Conservation (phyloP, 768 basidiomycete genomes). For the Agrocybe praecox region DNA sequence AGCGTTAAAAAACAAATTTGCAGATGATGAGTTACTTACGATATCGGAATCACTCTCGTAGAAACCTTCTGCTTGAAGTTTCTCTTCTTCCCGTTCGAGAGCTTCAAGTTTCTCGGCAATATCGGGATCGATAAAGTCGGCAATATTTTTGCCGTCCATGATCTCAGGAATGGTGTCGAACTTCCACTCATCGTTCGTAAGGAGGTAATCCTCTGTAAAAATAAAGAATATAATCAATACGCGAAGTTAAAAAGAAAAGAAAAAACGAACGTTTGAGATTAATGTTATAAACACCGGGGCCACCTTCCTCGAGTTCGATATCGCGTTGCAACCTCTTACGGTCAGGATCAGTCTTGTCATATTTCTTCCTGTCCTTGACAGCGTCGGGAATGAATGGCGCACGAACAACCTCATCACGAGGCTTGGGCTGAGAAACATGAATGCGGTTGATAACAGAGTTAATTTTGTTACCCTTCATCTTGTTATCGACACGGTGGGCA, state of each 20-base stretch:
- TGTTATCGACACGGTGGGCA: slow-evolving; percentile 91
- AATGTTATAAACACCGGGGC: slow-evolving; percentile 89
- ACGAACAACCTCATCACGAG: slow-evolving; percentile 88
- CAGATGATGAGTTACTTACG: slow-evolving; percentile 41
- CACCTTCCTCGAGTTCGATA: slow-evolving; percentile 83
- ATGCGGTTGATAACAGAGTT: slow-evolving; percentile 93
- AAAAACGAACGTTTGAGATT: slow-evolving; percentile 79
- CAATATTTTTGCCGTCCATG: slow-evolving; percentile 97
- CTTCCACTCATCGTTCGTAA: slow-evolving; percentile 93
- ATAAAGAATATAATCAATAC: background rate
- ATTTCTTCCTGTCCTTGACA: slow-evolving; percentile 76
- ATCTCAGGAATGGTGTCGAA: slow-evolving; percentile 97
- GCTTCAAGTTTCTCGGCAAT: slow-evolving; percentile 97
- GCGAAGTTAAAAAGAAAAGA: background rate
- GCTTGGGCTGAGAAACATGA: slow-evolving; percentile 90
- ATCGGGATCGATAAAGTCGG: slow-evolving; percentile 98
- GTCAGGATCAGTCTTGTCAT: slow-evolving; percentile 87
- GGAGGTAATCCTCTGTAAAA: slow-evolving; percentile 81
- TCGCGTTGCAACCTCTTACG: slow-evolving; percentile 76
- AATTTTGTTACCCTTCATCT: slow-evolving; percentile 93
- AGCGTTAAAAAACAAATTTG: background rate
- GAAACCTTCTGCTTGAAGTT: slow-evolving; percentile 91
- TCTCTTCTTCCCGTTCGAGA: slow-evolving; percentile 95
- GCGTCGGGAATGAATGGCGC: slow-evolving; percentile 88
- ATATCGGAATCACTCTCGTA: slow-evolving; percentile 91